Percentiles rank a stretch among this genome's conserved stretches.
These are phyloP conservation scores for Rhizoctonia solani DNA, from an alignment of 1,284 basidiomycete genomes.

Conservation along the genomic window DNA sequence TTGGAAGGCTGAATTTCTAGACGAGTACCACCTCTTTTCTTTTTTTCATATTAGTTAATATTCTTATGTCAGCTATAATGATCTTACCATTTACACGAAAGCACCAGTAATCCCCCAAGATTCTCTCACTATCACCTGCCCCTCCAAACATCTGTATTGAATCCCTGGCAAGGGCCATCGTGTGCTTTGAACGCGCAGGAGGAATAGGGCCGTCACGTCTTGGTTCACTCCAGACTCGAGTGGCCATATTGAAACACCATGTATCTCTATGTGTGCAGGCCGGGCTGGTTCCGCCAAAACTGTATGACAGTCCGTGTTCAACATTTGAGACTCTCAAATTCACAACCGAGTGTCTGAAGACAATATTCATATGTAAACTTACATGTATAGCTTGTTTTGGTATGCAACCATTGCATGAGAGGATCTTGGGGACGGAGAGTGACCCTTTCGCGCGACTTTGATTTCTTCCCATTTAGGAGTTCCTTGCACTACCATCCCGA, in stretches of 20 bases:
- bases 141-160: conserved; percentile 99
- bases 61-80: no score
- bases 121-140: conserved; percentile 95
- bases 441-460: conserved; percentile 60
- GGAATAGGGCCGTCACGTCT: conserved; percentile 98
- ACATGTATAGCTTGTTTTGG: conserved; percentile 87
- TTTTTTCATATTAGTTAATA: background rate
- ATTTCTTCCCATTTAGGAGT: conserved; percentile 78
- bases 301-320: no score
- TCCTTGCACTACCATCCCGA: conserved; percentile 52
- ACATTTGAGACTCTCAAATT: no score
- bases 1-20: no score
- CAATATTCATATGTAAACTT: conserved; percentile 43
- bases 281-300: conserved; percentile 98
- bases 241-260: conserved; percentile 90
- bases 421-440: conserved; percentile 83
- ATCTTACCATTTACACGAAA: conserved; percentile 97
- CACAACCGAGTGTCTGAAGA: no score
- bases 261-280: conserved; percentile 99
- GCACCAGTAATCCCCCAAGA: conserved; percentile 91
- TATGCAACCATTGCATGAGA: conserved; percentile 90
- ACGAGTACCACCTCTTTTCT: conserved; percentile 96
- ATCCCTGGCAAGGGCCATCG: conserved; percentile 95
- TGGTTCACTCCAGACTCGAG: conserved; percentile 87
- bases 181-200: conserved; percentile 95